phyloP scores from a whole-genome alignment of 2,329 filamentous ascomycete genomes.

The Curvularia lunata region DNA sequence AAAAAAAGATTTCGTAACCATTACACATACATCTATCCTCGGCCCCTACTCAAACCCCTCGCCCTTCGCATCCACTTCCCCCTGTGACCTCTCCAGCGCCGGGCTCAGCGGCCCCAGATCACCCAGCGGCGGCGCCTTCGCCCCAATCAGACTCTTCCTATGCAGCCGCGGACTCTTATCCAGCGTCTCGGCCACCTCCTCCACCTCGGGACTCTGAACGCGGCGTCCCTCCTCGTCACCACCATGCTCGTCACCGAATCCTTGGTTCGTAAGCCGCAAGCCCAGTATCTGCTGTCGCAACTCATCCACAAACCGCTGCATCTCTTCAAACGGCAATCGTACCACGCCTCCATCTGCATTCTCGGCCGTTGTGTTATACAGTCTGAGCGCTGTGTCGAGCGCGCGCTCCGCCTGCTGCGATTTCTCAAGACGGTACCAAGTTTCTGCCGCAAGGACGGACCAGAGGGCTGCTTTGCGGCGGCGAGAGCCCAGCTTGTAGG shows the following conservation, averaged over 20 bases:
- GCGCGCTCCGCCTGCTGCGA: conserved; percentile 79
- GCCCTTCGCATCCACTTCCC: conserved; percentile 30
- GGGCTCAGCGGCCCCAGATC: conserved; percentile 41
- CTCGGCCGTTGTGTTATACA: conserved; percentile 56
- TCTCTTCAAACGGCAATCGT: conserved; percentile 57
- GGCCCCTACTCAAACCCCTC: conserved; percentile 46
- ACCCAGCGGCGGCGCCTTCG: conserved; percentile 24
- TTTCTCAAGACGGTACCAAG: conserved; percentile 80
- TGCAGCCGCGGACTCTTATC: conserved; percentile 47
- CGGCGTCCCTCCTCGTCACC: conserved; percentile 23
- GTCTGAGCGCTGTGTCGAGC: conserved; percentile 69
- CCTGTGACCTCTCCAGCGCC: conserved; percentile 32
- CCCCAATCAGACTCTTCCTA: conserved; percentile 53
- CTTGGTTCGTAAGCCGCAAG: conserved; percentile 48
- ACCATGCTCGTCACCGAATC: conserved; percentile 38
- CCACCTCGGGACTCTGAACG: conserved; percentile 33
- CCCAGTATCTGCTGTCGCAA: conserved; percentile 67
- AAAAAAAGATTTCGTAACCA: conserved; percentile 1
- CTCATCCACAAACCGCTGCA: conserved; percentile 69
- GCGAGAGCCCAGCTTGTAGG: conserved; percentile 72
- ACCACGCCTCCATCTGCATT: conserved; percentile 14
- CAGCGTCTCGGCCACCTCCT: conserved; percentile 48
- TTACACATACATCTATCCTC: conserved; percentile 10
- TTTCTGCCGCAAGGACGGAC: conserved; percentile 81
- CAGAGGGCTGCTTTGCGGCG: conserved; percentile 87